Base-by-base conservation (phyloP, 441 rosid species). In the Corymbia calophylla region DNA sequence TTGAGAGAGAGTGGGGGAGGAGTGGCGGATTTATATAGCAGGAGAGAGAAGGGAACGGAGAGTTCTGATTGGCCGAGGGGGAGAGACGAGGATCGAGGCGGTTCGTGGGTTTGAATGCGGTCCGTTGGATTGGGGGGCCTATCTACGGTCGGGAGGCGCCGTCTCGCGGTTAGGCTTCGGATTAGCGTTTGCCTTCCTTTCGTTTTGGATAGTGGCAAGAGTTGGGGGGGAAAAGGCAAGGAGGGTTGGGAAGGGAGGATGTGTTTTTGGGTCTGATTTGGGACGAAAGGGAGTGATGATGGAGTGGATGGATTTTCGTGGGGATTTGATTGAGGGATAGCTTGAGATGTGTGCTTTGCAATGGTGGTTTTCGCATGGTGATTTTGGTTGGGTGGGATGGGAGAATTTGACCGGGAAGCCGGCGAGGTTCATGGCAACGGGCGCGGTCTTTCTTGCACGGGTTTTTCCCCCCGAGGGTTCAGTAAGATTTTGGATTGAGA, bases 381-480 rank as follows among this genome's bases (percentile, higher is more conserved):
- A 23, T 6, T 23, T 23, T 13, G 18, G 51, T 1, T 0, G 53
- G 51, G 51, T 11, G 3, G n/a, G 53, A 4, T 4, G n/a, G 51
- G 18, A 25, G n/a, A 44, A 44, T 44, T 12, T 0, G 18, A 23
- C 13, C 1, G 11, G 8, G n/a, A 77, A 77, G 17, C 11, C 3
- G 18, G 1, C 0, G 18, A 23, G 18, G n/a, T 44, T 44, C 1
- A 2, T 0, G 8, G 3, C 10, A 2, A 6, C 1, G 3, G 1
- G 10, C 5, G 2, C 1, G n/a, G 17, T 23, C 3, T 12, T 44
- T 44, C 44, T 23, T n/a, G 6, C 4, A 23, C 0, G 0, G 9
- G 27, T 23, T 77, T 77, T 77, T 0, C 1, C n/a, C 6, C 6
- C 5, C 1, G 17, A 12, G 1, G 3, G 4, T 9, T 23, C 2